phyloP scores from a whole-genome alignment of 2,329 filamentous ascomycete genomes.

The Tolypocladium sp. region DNA sequence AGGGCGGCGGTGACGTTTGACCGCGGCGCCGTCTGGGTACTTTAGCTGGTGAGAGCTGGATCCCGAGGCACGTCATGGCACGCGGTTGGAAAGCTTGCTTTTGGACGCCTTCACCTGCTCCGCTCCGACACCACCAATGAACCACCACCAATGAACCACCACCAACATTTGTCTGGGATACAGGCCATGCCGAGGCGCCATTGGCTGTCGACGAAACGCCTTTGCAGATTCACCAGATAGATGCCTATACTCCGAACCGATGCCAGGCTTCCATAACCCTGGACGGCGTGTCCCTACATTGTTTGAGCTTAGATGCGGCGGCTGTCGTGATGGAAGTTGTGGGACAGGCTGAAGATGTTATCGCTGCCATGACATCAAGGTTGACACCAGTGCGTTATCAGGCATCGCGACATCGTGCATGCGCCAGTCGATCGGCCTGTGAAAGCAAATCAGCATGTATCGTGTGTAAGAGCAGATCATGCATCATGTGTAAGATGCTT shows the following conservation, averaged over 20 bases:
- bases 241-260: neutral
- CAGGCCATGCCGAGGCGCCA: neutral
- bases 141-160: neutral
- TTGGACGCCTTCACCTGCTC: neutral
- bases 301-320: neutral
- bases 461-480: no score
- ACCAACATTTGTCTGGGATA: no score
- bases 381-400: neutral
- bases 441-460: neutral
- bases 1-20: neutral
- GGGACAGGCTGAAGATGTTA: no score
- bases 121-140: neutral
- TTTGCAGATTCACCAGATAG: neutral
- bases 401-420: neutral
- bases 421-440: neutral
- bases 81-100: neutral
- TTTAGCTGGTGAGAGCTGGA: neutral
- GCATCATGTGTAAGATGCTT: no score
- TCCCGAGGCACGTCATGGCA: neutral
- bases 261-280: neutral
- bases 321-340: neutral
- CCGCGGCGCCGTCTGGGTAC: neutral
- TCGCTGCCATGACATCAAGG: neutral
- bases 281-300: neutral
- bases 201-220: neutral